Evolutionary conservation across 257 asterid genomes (phyloP).

Genomic region (Thymus quinquecostatus): DNA sequence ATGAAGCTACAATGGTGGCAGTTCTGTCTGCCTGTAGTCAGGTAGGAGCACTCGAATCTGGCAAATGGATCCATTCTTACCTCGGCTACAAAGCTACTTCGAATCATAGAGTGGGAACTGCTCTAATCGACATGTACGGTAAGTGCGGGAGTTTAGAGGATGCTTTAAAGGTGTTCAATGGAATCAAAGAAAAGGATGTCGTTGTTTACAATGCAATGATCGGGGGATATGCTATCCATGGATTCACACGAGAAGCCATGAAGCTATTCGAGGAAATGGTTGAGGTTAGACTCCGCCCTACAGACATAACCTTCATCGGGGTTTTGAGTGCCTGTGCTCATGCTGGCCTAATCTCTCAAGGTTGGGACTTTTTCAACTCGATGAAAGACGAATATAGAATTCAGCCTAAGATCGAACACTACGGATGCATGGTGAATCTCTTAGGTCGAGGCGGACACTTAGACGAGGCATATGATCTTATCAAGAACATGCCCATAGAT

Average conservation of each 20-base stretch:
- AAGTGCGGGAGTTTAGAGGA: slow-evolving; percentile 63
- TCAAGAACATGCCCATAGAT: slow-evolving; percentile 30
- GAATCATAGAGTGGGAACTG: slow-evolving; percentile 45
- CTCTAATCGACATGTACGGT: slow-evolving; percentile 59
- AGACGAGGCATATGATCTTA: slow-evolving; percentile 50
- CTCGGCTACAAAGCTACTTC: slow-evolving; percentile 19
- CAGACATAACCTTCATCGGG: slow-evolving; percentile 56
- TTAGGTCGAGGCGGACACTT: slow-evolving; percentile 57
- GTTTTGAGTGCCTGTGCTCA: slow-evolving; percentile 57
- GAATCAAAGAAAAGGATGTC: slow-evolving; percentile 47
- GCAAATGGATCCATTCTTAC: slow-evolving; percentile 58
- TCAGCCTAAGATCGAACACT: slow-evolving; percentile 56
- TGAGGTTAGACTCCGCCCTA: slow-evolving; percentile 37
- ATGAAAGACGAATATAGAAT: slow-evolving; percentile 43
- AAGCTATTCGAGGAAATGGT: slow-evolving; percentile 45
- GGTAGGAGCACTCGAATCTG: slow-evolving; percentile 55
- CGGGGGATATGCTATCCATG: slow-evolving; percentile 52
- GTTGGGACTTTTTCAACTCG: slow-evolving; percentile 39
- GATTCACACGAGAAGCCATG: slow-evolving; percentile 48
- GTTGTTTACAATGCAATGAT: slow-evolving; percentile 55
- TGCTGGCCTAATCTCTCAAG: slow-evolving; percentile 55
- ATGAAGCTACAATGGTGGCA: slow-evolving; percentile 58
- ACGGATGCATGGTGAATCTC: slow-evolving; percentile 66
- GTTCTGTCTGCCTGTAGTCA: slow-evolving; percentile 63
- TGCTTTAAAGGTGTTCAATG: slow-evolving; percentile 49